Conservation (phyloP, 371 early-diverging fungal genomes). For the Choanephora cucurbitarum region DNA sequence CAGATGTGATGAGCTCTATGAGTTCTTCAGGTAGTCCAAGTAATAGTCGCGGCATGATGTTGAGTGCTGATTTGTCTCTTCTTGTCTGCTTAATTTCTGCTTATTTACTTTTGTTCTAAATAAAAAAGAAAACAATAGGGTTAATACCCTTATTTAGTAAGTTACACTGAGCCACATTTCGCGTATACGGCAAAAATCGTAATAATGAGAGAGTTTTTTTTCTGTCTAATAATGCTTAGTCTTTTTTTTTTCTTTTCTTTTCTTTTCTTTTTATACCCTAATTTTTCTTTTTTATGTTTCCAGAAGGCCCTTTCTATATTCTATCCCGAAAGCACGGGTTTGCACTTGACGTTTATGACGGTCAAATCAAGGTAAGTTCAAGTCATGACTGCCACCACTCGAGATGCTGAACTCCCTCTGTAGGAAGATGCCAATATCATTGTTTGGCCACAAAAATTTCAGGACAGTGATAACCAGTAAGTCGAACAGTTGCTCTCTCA, state of each 20-base stretch:
- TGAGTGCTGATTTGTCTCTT: neutral
- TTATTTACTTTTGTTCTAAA: neutral
- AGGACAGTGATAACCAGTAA: conserved; percentile 55
- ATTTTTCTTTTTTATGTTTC: conserved; percentile 31
- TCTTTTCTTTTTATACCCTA: conserved; percentile 1
- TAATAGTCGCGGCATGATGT: neutral
- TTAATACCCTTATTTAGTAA: neutral
- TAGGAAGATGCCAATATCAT: conserved; percentile 51
- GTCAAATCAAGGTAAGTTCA: conserved; percentile 40
- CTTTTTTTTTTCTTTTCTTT: conserved; percentile 5
- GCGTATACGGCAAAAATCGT: no score
- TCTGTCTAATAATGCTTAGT: neutral
- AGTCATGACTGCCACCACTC: no score
- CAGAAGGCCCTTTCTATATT: conserved; percentile 47
- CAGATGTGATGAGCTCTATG: conserved; percentile 42
- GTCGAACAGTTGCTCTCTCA: conserved; percentile 5
- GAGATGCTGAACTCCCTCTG: neutral
- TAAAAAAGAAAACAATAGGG: neutral
- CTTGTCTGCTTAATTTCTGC: neutral
- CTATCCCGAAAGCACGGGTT: conserved; percentile 49
- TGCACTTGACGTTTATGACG: conserved; percentile 52
- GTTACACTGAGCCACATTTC: neutral
- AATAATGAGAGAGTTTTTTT: no score
- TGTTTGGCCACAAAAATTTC: conserved; percentile 56
- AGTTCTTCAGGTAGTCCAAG: neutral